Percentiles rank a stretch among this genome's conserved stretches.
These are phyloP conservation scores for Marasmius oreades DNA, from an alignment of 1,284 basidiomycete species.

Conservation along the genomic window DNA sequence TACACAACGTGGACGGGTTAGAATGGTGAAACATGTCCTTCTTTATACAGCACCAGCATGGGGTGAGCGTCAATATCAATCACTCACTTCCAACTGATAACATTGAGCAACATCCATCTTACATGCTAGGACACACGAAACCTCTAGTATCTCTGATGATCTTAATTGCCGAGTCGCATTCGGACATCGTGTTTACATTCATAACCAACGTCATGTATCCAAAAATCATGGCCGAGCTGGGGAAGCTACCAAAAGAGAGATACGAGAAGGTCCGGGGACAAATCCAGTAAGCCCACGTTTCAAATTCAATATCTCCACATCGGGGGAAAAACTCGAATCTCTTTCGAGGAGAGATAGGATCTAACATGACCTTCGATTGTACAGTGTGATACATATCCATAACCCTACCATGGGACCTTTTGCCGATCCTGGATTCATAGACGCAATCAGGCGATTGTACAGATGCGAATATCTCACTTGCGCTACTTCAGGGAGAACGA, in stretches of 20 bases:
- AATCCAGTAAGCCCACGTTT: not conserved
- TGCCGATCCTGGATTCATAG: not conserved
- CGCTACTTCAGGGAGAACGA: slow-evolving; percentile 2
- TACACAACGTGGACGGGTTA: too few species aligned
- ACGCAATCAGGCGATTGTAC: not conserved
- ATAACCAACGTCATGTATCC: not conserved
- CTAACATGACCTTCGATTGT: not conserved
- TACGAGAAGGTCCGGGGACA: not conserved
- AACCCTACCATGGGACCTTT: not conserved
- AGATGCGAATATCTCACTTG: not conserved
- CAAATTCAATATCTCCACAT: not conserved
- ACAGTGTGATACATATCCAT: not conserved
- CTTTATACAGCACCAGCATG: not conserved
- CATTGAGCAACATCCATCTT: not conserved
- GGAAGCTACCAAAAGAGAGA: not conserved
- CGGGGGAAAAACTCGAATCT: not conserved
- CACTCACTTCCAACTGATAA: not conserved
- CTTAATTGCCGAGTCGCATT: not conserved
- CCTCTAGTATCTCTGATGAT: not conserved
- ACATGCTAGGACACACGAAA: not conserved
- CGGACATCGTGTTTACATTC: not conserved
- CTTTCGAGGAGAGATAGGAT: too few species aligned
- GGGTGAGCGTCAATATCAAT: not conserved
- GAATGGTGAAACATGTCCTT: not conserved
- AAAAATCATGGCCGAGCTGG: not conserved